Evolutionary conservation across 306 rosid genomes (phyloP), one percentile per base, ranked within the genome.

Genomic region (Delonix regia): DNA sequence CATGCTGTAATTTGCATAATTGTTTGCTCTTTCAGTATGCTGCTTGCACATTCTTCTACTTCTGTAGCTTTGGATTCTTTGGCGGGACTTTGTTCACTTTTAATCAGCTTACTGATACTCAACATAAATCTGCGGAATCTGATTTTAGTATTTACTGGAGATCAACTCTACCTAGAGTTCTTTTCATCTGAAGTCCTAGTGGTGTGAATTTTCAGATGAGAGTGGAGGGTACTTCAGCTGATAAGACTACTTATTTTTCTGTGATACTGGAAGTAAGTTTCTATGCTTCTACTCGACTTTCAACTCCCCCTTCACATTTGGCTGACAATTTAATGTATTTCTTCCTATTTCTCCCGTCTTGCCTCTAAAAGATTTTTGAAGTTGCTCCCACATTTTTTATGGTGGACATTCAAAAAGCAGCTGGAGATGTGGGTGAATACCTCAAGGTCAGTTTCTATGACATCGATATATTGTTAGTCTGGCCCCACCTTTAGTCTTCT

Each of bases 371-470:
- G 98, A 90, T 93, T 71, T 93, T 89, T 48, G 92, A 93, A 84
- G 92, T 93, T 51, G 98, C 98, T 76, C 98, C 98, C 12, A 76
- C 98, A 33, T 93, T 86, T 84, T 83, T 80, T 47, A 93, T 93
- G 98, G 97, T 91, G 55, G 97, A 93, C 84, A 91, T 93, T 80
- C 93, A 91, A 74, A 91, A 86, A 84, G 93, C 92, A 19, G 92
- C 92, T 19, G 98, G 97, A 83, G 97, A 93, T 81, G 90, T 90
- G 36, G 78, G 85, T 80, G 98, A 93, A 71, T 93, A 85, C 81
- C 93, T 89, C 84, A 88, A 91, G 97, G 98, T 93, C 61, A 41
- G 92, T 76, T 81, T 73, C 63, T 28, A 7, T 25, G 39, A 56
- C 60, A 52, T 41, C 34, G 15, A 55, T 71, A 27, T 47, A 42